Base-by-base conservation (phyloP, 164 flowering plant species). In the Platanus orientalis region DNA sequence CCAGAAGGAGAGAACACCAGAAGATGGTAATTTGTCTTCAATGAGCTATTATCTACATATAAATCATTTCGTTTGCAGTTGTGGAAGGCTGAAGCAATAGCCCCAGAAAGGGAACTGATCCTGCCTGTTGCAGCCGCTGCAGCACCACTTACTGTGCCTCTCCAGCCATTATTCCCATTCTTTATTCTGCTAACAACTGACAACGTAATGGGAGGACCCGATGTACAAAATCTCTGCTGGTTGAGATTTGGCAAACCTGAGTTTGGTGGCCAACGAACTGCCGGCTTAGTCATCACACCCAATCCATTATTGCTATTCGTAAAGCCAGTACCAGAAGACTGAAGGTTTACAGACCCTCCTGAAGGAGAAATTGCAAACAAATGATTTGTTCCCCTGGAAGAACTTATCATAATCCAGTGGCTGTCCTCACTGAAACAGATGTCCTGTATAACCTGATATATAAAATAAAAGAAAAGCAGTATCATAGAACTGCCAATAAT, bases 341-440 rank as follows among this genome's bases (percentile, higher is more conserved):
- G 85, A 52, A 73, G 42, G 57, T 64, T 59, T 51, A 73, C 76
- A 7, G 71, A 52, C 39, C 83, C 89, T 30, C 88, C 88, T 0
- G 28, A 66, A 49, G 87, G 84, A 61, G 87, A 80, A 57, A 88
- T 78, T 58, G 86, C 80, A 79, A 90, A 90, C 17, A 90, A 76
- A 75, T 90, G 96, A 71, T 83, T 80, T 19, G 96, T 90, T 52
- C 94, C 96, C 67, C 92, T 80, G 12, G 86, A 90, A n/a, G 96
- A 90, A 75, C 88, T 88, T 25, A 90, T 75, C 83, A 84, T 78
- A 30, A 90, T 80, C 96, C 92, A 90, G 52, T 73, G 71, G 75
- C 90, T 86, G 62, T 90, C 88, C 55, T 69, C 76, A 71, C 96
- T 88, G 70, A 90, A 90, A 72, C 94, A 83, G 44, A 90, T 86